Conservation (phyloP, 257 asterid genomes). For the Rauvolfia tetraphylla region DNA sequence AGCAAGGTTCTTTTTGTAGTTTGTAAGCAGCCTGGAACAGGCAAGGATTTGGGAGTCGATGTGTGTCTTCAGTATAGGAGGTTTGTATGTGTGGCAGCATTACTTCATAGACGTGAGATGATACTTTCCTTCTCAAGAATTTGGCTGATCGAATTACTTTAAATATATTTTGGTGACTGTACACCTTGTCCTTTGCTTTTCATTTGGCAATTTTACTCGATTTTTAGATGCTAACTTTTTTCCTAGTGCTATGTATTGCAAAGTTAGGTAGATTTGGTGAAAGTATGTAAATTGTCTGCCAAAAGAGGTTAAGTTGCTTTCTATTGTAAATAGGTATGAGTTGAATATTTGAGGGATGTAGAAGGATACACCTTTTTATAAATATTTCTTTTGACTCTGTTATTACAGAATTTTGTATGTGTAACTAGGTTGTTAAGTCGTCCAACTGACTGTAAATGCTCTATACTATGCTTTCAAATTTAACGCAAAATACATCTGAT, state of each 20-base stretch:
- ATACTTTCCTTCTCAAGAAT: neutral
- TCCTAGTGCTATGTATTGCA: neutral
- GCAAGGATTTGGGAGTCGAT: neutral
- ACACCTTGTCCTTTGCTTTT: neutral
- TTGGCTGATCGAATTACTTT: neutral
- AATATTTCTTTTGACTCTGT: conserved; percentile 3
- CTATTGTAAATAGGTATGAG: neutral
- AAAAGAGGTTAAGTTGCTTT: neutral
- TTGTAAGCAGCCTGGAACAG: neutral
- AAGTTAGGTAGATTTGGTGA: neutral
- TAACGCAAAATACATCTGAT: neutral
- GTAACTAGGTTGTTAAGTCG: neutral
- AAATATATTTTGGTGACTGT: neutral
- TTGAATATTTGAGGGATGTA: neutral
- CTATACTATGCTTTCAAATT: neutral
- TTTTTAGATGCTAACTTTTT: neutral
- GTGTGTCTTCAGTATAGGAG: neutral
- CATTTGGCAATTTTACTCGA: neutral
- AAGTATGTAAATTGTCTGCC: neutral
- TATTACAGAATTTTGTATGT: neutral
- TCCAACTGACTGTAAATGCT: neutral
- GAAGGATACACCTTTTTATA: neutral
- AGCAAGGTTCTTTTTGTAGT: neutral
- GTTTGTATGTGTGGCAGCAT: neutral
- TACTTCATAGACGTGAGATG: neutral